Evolutionary conservation across 345 rosid species (phyloP), one percentile per base, ranked within the genome.

Genomic region (Stellera chamaejasme): DNA sequence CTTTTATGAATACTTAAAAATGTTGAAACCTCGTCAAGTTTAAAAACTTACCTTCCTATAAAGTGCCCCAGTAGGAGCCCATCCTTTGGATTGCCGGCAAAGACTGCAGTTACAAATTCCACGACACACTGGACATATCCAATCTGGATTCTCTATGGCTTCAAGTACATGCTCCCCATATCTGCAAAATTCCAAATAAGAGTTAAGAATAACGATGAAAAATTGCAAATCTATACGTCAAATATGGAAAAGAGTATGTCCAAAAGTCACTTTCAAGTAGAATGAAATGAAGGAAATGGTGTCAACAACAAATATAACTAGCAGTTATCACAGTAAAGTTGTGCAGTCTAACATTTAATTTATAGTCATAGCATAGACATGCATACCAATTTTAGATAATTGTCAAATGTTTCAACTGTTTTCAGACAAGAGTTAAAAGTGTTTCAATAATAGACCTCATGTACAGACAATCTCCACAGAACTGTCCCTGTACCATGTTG

Each of bases 121-220:
- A 12, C 72, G 79, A 55, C 79, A 70, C 56, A 58, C 69, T 48
- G 79, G 75, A 51, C 79, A 75, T 45, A 75, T 55, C 79, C 79
- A 75, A 4, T 47, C 26, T 50, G 69, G 67, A 48, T 66, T 70
- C 59, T 70, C 52, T n/a, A 56, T 56, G 4, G 26, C 75, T 61
- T 75, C 79, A 52, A 60, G 43, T 52, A 64, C 72, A 61, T 70
- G 56, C 69, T 75, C 79, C 19, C 78, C 79, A 51, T 71, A 70
- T 56, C 79, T 75, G 64, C 11, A 50, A 57, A 51, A 44, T 48
- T 54, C 10, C 39, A 32, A 7, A 32, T 10, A 13, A 26, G 7
- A 8, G 2, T 14, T 49, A 32, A 32, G 39, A 32, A 32, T 32
- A 32, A 32, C 39, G 7, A 32, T 7, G 39, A 32, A 32, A 32